phyloP scores from a whole-genome alignment of 2,329 filamentous ascomycete genomes.

The Botrytis sinoallii region DNA sequence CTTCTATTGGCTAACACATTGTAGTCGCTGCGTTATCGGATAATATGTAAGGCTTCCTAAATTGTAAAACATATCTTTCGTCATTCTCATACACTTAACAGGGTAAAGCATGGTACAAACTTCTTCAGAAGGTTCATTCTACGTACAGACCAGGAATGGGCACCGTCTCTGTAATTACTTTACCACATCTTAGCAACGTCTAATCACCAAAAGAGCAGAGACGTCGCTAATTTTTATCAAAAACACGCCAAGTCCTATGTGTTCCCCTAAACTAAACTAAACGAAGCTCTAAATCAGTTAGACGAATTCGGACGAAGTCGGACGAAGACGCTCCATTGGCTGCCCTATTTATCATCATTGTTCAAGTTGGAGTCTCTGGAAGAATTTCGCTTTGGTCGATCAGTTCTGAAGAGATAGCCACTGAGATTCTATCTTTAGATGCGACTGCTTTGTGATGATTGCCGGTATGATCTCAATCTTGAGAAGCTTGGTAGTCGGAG shows the following conservation, averaged over 20 bases:
- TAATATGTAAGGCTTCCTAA: neutral
- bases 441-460: neutral
- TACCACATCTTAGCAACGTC: neutral
- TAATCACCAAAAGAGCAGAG: neutral
- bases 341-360: neutral
- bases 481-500: neutral
- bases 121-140: neutral
- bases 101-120: neutral
- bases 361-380: neutral
- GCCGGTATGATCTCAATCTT: neutral
- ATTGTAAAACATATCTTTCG: neutral
- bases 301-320: neutral
- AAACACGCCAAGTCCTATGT: neutral
- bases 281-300: neutral
- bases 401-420: neutral
- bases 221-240: neutral
- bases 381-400: neutral
- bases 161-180: neutral
- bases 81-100: neutral
- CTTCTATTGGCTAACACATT: neutral
- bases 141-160: neutral
- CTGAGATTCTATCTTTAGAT: neutral
- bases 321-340: neutral
- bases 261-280: neutral
- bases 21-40: neutral